Base-by-base conservation (phyloP, 106 monocot genomes). In the Agapanthus africanus region DNA sequence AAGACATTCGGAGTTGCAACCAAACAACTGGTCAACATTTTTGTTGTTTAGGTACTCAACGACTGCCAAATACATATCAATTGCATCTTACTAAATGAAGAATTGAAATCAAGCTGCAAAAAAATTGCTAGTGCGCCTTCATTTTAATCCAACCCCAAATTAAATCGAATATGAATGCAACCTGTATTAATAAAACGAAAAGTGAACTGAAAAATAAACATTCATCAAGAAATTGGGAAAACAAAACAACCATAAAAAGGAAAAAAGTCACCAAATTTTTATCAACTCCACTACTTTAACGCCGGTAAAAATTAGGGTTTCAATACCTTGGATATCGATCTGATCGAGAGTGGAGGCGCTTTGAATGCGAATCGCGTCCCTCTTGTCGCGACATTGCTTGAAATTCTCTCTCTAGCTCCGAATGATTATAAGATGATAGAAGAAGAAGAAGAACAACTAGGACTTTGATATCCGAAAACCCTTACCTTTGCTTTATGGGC, bases 261-360 rank as follows among this genome's bases (percentile, higher is more conserved):
- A n/a, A n/a, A n/a, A n/a, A n/a, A n/a, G n/a, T n/a, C n/a, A n/a
- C n/a, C n/a, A n/a, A n/a, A n/a, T n/a, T n/a, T n/a, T n/a, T n/a
- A n/a, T n/a, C n/a, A n/a, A n/a, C n/a, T n/a, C n/a, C n/a, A n/a
- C n/a, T n/a, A n/a, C n/a, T n/a, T n/a, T n/a, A n/a, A n/a, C n/a
- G n/a, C n/a, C n/a, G n/a, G n/a, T n/a, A 14, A 46, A 46, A 46
- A 46, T 46, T 46, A 46, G 46, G 18, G 4, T 18, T 40, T 26
- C 7, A 46, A 50, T 57, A 81, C 76, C 80, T 81, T 31, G 67
- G 72, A 8, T 76, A 76, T 72, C 76, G 32, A 2, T 69, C 68
- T 63, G 59, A 69, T 68, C 76, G 63, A 16, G 81, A 69, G 25
- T 81, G 81, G 69, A 59, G 68, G 54, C 81, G 72, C 44, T 69